Conservation (phyloP, 2,329 filamentous ascomycete genomes). For the Beauveria caledonica region DNA sequence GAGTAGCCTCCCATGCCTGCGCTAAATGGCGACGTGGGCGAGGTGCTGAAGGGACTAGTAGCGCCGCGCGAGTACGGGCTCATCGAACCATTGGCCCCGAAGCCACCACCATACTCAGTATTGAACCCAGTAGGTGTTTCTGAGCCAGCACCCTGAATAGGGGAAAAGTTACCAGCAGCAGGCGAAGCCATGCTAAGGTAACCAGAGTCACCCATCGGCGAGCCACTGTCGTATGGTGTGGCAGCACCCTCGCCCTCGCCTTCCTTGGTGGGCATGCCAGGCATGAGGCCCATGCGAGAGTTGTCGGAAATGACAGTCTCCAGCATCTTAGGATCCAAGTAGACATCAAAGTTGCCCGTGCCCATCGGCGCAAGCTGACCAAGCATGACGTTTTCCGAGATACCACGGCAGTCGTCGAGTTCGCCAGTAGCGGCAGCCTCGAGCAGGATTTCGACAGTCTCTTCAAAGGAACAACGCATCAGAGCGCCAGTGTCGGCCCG, state of each 20-base stretch:
- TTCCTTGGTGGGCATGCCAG: constrained; percentile 69
- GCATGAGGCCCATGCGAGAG: constrained; percentile 73
- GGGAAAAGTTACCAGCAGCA: constrained; percentile 61
- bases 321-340: constrained; percentile 90
- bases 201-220: constrained; percentile 66
- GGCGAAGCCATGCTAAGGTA: constrained; percentile 57
- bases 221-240: constrained; percentile 88
- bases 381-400: constrained; percentile 98
- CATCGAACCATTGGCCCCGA: constrained; percentile 39
- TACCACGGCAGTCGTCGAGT: constrained; percentile 93
- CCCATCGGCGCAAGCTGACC: constrained; percentile 96
- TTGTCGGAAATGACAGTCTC: constrained; percentile 93
- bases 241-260: constrained; percentile 72
- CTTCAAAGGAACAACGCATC: constrained; percentile 99
- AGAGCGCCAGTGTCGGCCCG: constrained; percentile 93
- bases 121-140: constrained; percentile 60
- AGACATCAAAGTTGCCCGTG: constrained; percentile 90
- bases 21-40: constrained; percentile 56
- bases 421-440: constrained; percentile 93
- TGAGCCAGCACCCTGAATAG: constrained; percentile 67
- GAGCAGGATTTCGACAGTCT: constrained; percentile 95
- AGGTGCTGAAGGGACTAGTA: constrained; percentile 70
- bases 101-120: constrained; percentile 48
- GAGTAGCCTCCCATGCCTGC: constrained; percentile 56
- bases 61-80: constrained; percentile 59